Evolutionary conservation across 2,329 filamentous ascomycete species (phyloP), one percentile per base, ranked within the genome.

Genomic region (Intubia oerlemansii): DNA sequence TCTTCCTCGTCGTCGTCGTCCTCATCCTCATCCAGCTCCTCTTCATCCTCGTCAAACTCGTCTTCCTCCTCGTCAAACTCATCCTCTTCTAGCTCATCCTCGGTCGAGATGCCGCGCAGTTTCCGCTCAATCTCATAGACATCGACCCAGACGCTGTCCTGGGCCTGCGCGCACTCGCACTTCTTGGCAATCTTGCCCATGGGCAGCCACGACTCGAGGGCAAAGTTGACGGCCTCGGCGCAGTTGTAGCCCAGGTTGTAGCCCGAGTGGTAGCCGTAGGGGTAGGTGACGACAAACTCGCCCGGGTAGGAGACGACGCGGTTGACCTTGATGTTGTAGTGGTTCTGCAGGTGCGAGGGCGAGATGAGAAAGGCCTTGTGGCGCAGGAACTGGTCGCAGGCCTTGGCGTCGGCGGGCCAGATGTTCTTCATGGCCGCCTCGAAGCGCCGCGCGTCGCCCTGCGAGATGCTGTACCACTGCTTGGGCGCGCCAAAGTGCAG

Each of bases 401-500:
- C 79, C 52, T 98, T 98, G 13, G 84, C 81, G 44, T 98, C 88
- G 5, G 74, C 75, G 0, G 84, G 81, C 84, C 85, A 98, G 33
- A 92, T 79, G 44, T 63, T 82, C 52, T 77, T 85, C 88, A 98
- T 98, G 24, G 81, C 85, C 21, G 72, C 69, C 50, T 98, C 88
- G 41, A 98, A 98, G 11, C 77, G 74, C 28, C 82, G 70, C 10
- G 85, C 82, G 47, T 98, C 88, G 38, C 79, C 78, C 48, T 95
- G 90, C 1, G 85, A 92, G 39, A 98, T 95, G 50, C 84, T 93
- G 54, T 98, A 98, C 88, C 88, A 98, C 49, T 98, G 88, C 52
- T 98, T 98, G 1, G 88, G 88, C 2, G 88, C 88, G 31, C 88
- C 88, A 48, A 98, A 98, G 45, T 98, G 88, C 34, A 98, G 82